Evolutionary conservation across 2,329 filamentous ascomycete species (phyloP), one percentile per base, ranked within the genome.

Genomic region (Mollisia scopiformis): DNA sequence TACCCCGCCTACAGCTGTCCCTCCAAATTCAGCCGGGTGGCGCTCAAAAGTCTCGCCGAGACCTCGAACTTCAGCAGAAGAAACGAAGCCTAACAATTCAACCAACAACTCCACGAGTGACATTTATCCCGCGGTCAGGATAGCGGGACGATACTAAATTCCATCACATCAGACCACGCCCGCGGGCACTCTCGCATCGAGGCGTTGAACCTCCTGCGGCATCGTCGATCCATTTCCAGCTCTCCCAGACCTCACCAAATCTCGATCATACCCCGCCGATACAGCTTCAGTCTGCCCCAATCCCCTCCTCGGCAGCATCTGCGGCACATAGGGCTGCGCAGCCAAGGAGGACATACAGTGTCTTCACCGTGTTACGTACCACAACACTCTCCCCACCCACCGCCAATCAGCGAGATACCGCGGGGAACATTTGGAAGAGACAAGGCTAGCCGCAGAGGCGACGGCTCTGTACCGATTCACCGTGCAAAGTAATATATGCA

Each of bases 401-500:
- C 37, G 46, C 37, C 37, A 47, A 46, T 56, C 53, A 31, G 25
- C 25, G 5, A 10, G 10, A 21, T 50, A 51, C 28, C 49, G 19
- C 27, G 49, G 28, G 49, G 14, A n/a, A 16, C 21, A 25, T 31
- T n/a, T 16, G 25, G 49, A 23, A 13, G 23, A 23, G 43, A 47
- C 39, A 47, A 13, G 14, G n/a, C 49, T 6, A 33, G 28, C 6
- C 19, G n/a, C 16, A 51, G 49, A 31, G 49, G 49, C 49, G 16
- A 51, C 19, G 16, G 7, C 49, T 19, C 39, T 56, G 27, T 56
- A 56, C 53, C 53, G 53, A 25, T 13, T 19, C 4, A 23, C 2
- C 8, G 16, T 41, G n/a, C 19, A 13, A 41, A n/a, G 25, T 41
- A 58, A 50, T 51, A 55, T 50, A 58, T 61, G 55, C 55, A 57